Evolutionary conservation across 2,329 filamentous ascomycete genomes (phyloP), one percentile per base, ranked within the genome.

Genomic region (Colletotrichum scovillei): DNA sequence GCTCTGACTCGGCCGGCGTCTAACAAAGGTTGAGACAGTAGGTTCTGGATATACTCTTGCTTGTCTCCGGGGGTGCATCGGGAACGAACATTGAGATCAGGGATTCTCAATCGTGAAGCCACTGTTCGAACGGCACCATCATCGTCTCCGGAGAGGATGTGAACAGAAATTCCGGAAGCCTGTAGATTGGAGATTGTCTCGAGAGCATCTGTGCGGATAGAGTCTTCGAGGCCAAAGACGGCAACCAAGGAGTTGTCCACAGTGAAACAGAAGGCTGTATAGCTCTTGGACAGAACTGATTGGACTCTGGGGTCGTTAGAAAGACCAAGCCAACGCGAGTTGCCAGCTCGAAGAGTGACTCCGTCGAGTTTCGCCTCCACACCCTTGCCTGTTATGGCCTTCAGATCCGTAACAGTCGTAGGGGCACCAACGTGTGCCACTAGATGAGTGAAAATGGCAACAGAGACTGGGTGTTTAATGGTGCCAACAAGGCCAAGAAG

Each of bases 91-190:
- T 85, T 82, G 3, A 74, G 68, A 0, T 59, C 46, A 3, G 82
- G 75, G 24, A 90, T 87, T 14, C 76, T 76, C 4, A 90, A 78
- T n/a, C 79, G 75, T 0, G 69, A 38, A 2, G 87, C 86, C 0
- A 87, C 76, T 2, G 76, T 70, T 2, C 79, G 78, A 1, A 90
- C 89, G 16, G 87, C 84, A n/a, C 80, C 81, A n/a, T 85, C 80
- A 49, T 89, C 86, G 59, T 91, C 89, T 6, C 88, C 89, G 3
- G 86, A 88, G 52, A 90, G 77, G 5, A 90, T 75, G 65, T 88
- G 86, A 1, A 90, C 83, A 0, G 78, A 66, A 19, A 90, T 81
- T 0, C 82, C 81, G 8, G 81, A 79, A 1, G 74, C 72, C 4
- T 82, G 80, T 2, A 90, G 80, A 3, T 76, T 56, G 0, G 75